Percentiles rank a stretch among this genome's conserved stretches.
phyloP scores from a whole-genome alignment of 306 rosid species.

The Citrullus colocynthis region DNA sequence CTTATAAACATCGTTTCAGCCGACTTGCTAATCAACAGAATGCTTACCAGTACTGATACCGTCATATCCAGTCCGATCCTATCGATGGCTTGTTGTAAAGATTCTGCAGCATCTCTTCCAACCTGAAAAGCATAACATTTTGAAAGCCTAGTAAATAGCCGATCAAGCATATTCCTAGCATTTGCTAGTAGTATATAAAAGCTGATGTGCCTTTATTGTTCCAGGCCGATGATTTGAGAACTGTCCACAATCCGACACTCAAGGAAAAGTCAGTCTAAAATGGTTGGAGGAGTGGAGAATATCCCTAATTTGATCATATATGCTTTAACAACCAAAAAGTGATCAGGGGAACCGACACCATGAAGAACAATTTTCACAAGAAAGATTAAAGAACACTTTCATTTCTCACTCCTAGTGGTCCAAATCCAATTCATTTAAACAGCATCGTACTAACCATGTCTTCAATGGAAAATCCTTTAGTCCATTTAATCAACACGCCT shows the following conservation, averaged over 20 bases:
- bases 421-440: slow-evolving; percentile 4
- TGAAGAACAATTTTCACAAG: background rate
- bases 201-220: background rate
- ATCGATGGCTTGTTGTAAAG: slow-evolving; percentile 55
- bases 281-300: background rate
- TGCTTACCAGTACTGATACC: slow-evolving; percentile 70
- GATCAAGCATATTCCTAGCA: background rate
- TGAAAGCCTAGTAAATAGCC: background rate
- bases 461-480: slow-evolving; percentile 62
- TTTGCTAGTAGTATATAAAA: background rate
- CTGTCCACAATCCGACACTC: background rate
- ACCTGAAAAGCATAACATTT: slow-evolving; percentile 37
- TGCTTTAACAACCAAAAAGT: background rate
- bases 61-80: slow-evolving; percentile 61
- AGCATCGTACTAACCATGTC: slow-evolving; percentile 57
- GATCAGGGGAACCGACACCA: background rate
- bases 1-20: background rate
- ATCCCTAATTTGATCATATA: background rate
- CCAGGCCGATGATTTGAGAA: background rate
- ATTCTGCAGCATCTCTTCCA: slow-evolving; percentile 65
- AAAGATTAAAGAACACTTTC: background rate
- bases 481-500: slow-evolving; percentile 83
- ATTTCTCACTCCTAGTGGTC: slow-evolving; percentile 3
- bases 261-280: background rate
- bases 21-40: slow-evolving; percentile 5